Evolutionary conservation across 257 asterid species (phyloP), one percentile per base, ranked within the genome.

Genomic region (Leptodermis oblonga): DNA sequence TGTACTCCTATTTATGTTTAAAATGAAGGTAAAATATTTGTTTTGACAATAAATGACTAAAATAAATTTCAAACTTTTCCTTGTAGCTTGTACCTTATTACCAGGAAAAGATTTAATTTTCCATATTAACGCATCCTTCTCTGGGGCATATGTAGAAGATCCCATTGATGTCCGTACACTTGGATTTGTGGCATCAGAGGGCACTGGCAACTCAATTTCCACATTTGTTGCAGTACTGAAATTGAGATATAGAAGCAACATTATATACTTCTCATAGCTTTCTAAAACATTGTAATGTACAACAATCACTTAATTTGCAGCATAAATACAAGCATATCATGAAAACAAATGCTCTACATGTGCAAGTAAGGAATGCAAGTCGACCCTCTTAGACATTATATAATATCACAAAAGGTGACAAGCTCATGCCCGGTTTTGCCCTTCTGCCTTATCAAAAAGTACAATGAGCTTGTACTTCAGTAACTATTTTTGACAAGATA

Each of bases 191-290:
- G 88, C 79, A 72, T 84, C 88, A 41, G 84, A 37, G 43, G 84
- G 83, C 68, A 79, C 76, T 0, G 88, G 88, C 71, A 84, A 61
- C 77, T 81, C 83, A 68, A 84, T 84, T 77, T 72, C 80, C 13
- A 84, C 88, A 33, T 81, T 84, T 30, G 88, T 84, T 68, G 88
- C 88, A 74, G 88, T 79, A 49, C 88, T 84, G 86, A 71, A 30
- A 68, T 11, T 60, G 51, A 68, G 9, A 61, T 9, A 25, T 33
- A 61, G 15, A 28, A 8, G 30, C 46, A 70, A 36, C 30, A 61
- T 46, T 31, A 37, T 23, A 46, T 42, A 31, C 53, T 48, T 30
- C 15, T 60, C 62, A 30, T 20, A 56, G 22, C 39, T 26, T 59
- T 36, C 41, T 20, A 26, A 51, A 49, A 36, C n/a, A 10, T 14